Percentiles rank a stretch among this genome's conserved stretches.
Evolutionary conservation across 75 land plant genomes (phyloP).

Genomic region (Selaginella moellendorffii): DNA sequence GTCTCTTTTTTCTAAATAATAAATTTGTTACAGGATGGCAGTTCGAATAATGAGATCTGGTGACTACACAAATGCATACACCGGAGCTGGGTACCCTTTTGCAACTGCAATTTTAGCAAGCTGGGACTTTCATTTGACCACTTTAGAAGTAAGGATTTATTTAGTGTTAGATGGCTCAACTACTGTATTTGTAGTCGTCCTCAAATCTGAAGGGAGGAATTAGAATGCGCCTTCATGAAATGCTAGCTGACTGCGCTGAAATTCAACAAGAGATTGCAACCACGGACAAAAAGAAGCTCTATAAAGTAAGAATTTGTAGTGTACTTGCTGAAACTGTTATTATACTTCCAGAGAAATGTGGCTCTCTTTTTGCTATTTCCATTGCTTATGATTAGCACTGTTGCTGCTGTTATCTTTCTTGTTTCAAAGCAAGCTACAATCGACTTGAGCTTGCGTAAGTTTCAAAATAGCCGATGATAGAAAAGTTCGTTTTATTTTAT

Average conservation of each 20-base stretch:
- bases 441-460: not conserved
- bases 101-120: conserved; percentile 19
- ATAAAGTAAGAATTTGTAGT: not conserved
- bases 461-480: no score
- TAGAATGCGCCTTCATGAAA: not conserved
- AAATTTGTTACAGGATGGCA: conserved; percentile 16
- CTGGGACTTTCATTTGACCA: conserved; percentile 27
- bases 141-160: conserved; percentile 20
- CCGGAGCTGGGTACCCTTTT: conserved; percentile 15
- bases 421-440: not conserved
- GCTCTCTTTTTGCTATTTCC: not conserved
- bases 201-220: not conserved
- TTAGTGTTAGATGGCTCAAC: no score
- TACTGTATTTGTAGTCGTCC: not conserved
- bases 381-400: not conserved
- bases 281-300: not conserved
- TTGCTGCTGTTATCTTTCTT: not conserved
- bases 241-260: conserved; percentile 5
- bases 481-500: not conserved
- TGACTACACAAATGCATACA: not conserved
- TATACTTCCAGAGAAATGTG: not conserved
- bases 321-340: not conserved
- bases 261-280: not conserved
- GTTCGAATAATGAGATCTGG: conserved; percentile 10
- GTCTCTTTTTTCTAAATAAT: no score